Evolutionary conservation across 2,329 filamentous ascomycete genomes (phyloP).

Genomic region (Beauveria varroae): DNA sequence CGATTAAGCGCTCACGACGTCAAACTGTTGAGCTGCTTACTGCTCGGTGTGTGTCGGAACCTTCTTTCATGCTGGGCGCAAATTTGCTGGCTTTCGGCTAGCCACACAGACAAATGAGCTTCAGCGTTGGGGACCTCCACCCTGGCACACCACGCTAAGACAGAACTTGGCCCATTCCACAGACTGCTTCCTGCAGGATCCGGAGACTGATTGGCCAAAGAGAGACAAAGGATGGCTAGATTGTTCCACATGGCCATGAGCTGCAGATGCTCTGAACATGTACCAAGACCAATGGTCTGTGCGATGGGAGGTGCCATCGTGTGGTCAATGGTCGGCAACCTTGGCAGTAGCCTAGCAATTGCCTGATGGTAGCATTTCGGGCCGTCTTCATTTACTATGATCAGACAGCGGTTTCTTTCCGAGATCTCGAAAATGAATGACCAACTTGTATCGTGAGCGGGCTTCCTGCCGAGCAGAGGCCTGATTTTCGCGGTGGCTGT

Average conservation of each 20-base stretch:
- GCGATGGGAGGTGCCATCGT: slow-evolving; percentile 6
- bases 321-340: neutral
- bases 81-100: neutral
- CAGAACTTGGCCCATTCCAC: neutral
- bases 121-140: neutral
- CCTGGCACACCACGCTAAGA: neutral
- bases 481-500: neutral
- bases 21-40: neutral
- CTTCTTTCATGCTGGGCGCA: neutral
- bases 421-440: neutral
- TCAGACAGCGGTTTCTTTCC: too few species aligned
- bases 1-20: neutral
- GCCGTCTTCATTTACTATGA: neutral
- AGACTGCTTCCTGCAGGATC: neutral
- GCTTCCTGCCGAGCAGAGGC: neutral
- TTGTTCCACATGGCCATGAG: neutral
- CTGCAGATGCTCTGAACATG: neutral
- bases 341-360: neutral
- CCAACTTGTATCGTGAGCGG: neutral
- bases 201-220: slow-evolving; percentile 1
- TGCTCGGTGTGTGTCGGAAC: slow-evolving; percentile 1
- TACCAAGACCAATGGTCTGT: slow-evolving; percentile 6
- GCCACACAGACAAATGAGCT: slow-evolving; percentile 3
- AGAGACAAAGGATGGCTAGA: neutral
- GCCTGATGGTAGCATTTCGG: neutral